phyloP scores from a whole-genome alignment of 2,329 filamentous ascomycete genomes.

The Arthrocladium fulminans region DNA sequence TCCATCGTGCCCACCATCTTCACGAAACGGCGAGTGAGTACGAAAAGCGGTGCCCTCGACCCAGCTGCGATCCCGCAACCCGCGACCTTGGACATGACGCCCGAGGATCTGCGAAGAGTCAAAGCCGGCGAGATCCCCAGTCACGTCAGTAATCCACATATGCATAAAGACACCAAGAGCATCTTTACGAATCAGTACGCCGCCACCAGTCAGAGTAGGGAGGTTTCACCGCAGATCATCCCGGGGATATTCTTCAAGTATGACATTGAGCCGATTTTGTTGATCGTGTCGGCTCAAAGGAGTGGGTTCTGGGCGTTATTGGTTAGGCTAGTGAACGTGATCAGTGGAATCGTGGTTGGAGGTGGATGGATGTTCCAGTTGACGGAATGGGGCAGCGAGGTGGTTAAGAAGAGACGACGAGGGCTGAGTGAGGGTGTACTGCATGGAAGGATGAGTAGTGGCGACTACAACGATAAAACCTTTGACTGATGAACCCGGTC shows the following conservation, averaged over 20 bases:
- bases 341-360: slow-evolving; percentile 83
- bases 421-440: slow-evolving; percentile 38
- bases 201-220: slow-evolving; percentile 76
- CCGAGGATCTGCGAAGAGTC: slow-evolving; percentile 24
- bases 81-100: slow-evolving; percentile 28
- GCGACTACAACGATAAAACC: slow-evolving; percentile 24
- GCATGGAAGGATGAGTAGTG: slow-evolving; percentile 32
- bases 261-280: slow-evolving; percentile 89
- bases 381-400: slow-evolving; percentile 59
- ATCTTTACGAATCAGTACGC: slow-evolving; percentile 97
- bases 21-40: slow-evolving; percentile 44
- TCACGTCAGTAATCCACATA: slow-evolving; percentile 14
- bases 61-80: slow-evolving; percentile 30
- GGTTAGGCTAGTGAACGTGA: slow-evolving; percentile 79
- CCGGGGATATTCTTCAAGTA: slow-evolving; percentile 98
- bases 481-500: background rate
- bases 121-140: slow-evolving; percentile 22
- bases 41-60: slow-evolving; percentile 31
- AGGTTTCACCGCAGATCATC: slow-evolving; percentile 59
- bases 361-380: slow-evolving; percentile 90
- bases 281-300: slow-evolving; percentile 75
- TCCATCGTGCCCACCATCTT: slow-evolving; percentile 93
- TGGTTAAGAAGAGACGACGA: slow-evolving; percentile 34
- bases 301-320: slow-evolving; percentile 65
- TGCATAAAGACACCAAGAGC: slow-evolving; percentile 40